These are phyloP conservation scores for Polymyxa betae DNA, from an alignment of 208 protist species.

Conservation along the genomic window DNA sequence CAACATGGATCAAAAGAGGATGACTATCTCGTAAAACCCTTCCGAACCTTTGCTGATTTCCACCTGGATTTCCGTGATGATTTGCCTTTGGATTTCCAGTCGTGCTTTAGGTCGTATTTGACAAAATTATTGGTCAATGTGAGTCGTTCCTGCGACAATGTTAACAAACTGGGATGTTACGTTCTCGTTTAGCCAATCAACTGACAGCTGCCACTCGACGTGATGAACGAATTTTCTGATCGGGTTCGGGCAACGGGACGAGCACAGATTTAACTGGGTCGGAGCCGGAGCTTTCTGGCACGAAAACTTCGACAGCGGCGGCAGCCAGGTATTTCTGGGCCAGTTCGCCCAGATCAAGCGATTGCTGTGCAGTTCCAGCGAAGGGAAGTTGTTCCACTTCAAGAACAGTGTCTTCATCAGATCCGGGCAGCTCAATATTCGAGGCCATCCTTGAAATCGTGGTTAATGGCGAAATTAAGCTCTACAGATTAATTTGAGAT, in stretches of 20 bases:
- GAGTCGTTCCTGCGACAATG: neutral
- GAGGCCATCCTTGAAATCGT: no score
- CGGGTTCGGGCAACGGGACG: no score
- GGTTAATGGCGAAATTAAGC: no score
- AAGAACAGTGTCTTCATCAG: no score
- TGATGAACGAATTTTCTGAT: neutral
- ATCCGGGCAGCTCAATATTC: no score
- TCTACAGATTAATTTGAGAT: no score
- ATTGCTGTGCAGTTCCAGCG: no score
- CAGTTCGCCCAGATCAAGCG: neutral
- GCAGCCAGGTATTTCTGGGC: neutral
- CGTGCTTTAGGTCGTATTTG: constrained; percentile 8
- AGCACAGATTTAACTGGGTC: neutral
- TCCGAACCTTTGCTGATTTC: neutral
- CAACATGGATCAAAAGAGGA: neutral
- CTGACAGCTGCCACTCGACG: neutral
- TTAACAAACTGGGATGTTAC: neutral
- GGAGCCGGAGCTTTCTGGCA: neutral
- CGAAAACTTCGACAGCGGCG: neutral
- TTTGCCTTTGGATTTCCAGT: constrained; percentile 13
- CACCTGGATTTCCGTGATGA: neutral
- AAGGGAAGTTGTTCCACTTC: no score
- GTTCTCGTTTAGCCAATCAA: no score
- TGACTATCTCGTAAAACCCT: neutral
- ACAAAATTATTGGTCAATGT: constrained; percentile 20